phyloP scores from a whole-genome alignment of 192 early-diverging fungal species.

The Coemansia sp. region DNA sequence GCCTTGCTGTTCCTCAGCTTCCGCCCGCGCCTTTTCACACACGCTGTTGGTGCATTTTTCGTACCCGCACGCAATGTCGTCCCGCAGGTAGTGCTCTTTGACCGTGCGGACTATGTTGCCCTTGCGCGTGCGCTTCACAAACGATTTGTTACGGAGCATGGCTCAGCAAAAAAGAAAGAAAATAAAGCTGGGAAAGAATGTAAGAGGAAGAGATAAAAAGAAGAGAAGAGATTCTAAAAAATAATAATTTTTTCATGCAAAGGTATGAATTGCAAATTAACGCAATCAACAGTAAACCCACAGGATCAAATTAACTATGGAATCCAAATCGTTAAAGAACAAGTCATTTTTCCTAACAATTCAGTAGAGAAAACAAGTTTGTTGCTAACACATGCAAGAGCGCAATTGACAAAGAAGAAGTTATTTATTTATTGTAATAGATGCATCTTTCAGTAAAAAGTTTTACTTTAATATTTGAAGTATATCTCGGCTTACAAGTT shows the following conservation, averaged over 20 bases:
- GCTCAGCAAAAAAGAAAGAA: slow-evolving; percentile 1
- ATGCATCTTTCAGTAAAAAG: too few relatives aligned
- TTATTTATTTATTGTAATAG: too few relatives aligned
- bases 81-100: slow-evolving; percentile 94
- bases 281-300: neutral
- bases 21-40: slow-evolving; percentile 18
- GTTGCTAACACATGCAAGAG: too few relatives aligned
- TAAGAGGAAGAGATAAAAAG: neutral
- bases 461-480: too few relatives aligned
- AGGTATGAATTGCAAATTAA: neutral
- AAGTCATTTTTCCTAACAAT: too few relatives aligned
- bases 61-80: slow-evolving; percentile 84
- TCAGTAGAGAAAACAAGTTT: too few relatives aligned
- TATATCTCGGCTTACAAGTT: too few relatives aligned
- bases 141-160: slow-evolving; percentile 80
- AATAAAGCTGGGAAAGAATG: neutral
- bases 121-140: slow-evolving; percentile 86
- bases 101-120: slow-evolving; percentile 92
- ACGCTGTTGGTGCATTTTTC: slow-evolving; percentile 36
- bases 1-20: slow-evolving; percentile 16
- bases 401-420: too few relatives aligned
- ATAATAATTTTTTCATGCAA: neutral
- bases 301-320: neutral
- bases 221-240: neutral
- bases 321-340: neutral